A percentile compares a stretch with the other conserved stretches of the same genome.
Conservation (phyloP, 768 basidiomycete species). For the Xerocomellus chrysenteron region DNA sequence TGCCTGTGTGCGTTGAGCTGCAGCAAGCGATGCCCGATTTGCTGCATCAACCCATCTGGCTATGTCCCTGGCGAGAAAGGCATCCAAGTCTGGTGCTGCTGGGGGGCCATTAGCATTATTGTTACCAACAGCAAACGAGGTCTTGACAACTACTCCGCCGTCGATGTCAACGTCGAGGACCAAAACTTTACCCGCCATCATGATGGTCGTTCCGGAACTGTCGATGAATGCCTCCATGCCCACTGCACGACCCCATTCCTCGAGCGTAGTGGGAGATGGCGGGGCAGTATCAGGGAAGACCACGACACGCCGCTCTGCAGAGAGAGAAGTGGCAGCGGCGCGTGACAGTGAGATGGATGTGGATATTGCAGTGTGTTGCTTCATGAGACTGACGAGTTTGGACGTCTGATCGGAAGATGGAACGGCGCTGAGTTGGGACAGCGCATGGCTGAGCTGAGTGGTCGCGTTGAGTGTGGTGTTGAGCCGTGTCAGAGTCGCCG, state of each 20-base stretch:
- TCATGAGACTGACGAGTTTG: constrained; percentile 66
- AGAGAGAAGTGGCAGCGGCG: constrained; percentile 19
- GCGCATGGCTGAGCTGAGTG: constrained; percentile 52
- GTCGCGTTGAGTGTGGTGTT: constrained; percentile 52
- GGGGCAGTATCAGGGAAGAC: constrained; percentile 31
- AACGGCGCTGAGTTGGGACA: constrained; percentile 44
- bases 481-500: constrained; percentile 35
- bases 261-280: constrained; percentile 41
- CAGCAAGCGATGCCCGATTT: constrained; percentile 22
- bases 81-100: constrained; percentile 49
- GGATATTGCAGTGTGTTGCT: constrained; percentile 54
- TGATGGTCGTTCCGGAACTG: constrained; percentile 51
- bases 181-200: constrained; percentile 77
- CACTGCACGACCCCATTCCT: constrained; percentile 58
- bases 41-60: constrained; percentile 55
- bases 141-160: constrained; percentile 55
- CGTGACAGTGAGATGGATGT: constrained; percentile 29
- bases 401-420: constrained; percentile 55
- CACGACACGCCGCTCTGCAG: constrained; percentile 15
- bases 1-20: constrained; percentile 32
- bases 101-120: constrained; percentile 49
- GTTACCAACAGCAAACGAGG: constrained; percentile 61
- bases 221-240: constrained; percentile 80
- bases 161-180: constrained; percentile 74
- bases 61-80: constrained; percentile 56